These are phyloP conservation scores for Heterobasidion annosum DNA, from an alignment of 1,284 basidiomycete species.

Conservation along the genomic window DNA sequence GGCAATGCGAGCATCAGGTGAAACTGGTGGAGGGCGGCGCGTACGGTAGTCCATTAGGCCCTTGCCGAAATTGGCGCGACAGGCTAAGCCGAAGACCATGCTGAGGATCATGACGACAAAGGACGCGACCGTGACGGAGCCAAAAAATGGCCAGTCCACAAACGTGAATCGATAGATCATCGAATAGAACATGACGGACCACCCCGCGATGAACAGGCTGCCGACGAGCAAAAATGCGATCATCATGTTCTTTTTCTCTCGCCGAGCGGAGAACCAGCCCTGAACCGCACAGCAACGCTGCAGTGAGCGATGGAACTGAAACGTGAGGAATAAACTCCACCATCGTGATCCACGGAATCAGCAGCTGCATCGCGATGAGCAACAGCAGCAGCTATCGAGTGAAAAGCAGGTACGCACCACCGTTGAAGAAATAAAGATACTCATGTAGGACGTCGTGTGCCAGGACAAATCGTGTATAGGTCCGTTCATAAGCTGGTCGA, in stretches of 20 bases:
- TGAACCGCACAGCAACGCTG: constrained; percentile 11
- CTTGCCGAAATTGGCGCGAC: constrained; percentile 38
- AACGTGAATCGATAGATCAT: constrained; percentile 41
- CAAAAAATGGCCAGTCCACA: constrained; percentile 48
- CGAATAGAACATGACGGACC: constrained; percentile 46
- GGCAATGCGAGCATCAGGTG: too few species aligned
- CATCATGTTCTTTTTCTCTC: constrained; percentile 35
- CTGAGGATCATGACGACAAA: constrained; percentile 35
- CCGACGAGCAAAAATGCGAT: constrained; percentile 33
- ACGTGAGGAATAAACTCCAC: constrained; percentile 8
- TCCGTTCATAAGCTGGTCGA: constrained; percentile 20
- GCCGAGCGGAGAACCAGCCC: constrained; percentile 47
- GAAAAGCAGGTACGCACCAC: background rate
- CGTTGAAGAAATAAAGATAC: background rate
- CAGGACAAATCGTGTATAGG: background rate
- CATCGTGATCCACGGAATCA: constrained; percentile 43
- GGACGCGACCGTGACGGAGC: constrained; percentile 34
- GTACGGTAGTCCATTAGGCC: background rate
- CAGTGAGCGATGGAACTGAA: background rate
- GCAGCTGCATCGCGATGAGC: constrained; percentile 20
- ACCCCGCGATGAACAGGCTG: constrained; percentile 28
- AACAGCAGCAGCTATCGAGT: background rate
- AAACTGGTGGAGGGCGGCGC: background rate
- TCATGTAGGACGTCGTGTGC: background rate
- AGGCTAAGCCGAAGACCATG: constrained; percentile 36